Conservation (phyloP, 257 asterid genomes). For the Solanum sitiens region DNA sequence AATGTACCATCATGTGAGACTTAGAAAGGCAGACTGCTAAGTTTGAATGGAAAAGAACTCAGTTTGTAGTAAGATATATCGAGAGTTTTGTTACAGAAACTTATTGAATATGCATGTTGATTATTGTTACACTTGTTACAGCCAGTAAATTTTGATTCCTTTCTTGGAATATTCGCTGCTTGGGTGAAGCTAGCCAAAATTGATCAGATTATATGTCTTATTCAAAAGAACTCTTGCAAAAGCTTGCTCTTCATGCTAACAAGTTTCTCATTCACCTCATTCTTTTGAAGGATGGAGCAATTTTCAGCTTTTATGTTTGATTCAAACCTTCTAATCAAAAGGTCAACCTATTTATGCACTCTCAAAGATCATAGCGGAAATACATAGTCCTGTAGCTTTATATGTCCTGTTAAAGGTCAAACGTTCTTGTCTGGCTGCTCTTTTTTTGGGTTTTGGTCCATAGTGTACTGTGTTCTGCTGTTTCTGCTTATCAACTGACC, state of each 20-base stretch:
- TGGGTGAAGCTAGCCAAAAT: neutral
- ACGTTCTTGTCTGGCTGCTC: neutral
- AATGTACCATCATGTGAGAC: neutral
- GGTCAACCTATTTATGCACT: neutral
- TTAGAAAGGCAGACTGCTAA: neutral
- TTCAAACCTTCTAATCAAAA: neutral
- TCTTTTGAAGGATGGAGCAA: neutral
- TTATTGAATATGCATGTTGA: neutral
- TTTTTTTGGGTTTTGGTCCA: neutral
- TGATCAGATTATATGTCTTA: neutral
- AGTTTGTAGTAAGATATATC: neutral
- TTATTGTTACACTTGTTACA: neutral
- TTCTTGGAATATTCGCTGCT: neutral
- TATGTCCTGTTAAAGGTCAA: neutral
- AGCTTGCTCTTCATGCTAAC: neutral
- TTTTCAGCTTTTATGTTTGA: neutral
- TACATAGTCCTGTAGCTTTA: neutral
- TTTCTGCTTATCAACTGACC: constrained; percentile 4
- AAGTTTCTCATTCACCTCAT: neutral
- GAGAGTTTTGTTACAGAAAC: neutral
- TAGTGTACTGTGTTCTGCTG: neutral
- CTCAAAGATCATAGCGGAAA: neutral
- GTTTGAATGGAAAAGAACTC: neutral
- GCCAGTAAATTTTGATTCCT: neutral
- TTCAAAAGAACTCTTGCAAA: neutral